Conservation (phyloP, 2,329 filamentous ascomycete genomes). For the Lachnellula hyalina region DNA sequence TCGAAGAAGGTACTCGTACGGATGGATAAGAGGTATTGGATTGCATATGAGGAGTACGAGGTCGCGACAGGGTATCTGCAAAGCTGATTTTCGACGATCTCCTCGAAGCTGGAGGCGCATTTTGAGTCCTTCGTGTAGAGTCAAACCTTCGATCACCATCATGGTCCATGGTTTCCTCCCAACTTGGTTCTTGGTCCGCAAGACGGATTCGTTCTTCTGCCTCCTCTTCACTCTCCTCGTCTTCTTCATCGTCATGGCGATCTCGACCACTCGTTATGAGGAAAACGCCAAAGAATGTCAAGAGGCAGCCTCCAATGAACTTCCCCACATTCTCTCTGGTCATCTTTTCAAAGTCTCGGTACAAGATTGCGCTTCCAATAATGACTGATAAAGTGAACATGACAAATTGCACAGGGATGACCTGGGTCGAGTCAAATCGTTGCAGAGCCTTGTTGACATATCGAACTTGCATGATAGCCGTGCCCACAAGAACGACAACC, state of each 20-base stretch:
- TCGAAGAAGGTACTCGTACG: slow-evolving; percentile 12
- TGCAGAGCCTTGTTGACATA: slow-evolving; percentile 90
- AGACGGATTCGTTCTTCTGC: slow-evolving; percentile 61
- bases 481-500: slow-evolving; percentile 70
- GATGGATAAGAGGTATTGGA: slow-evolving; percentile 21
- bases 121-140: slow-evolving; percentile 9
- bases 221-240: slow-evolving; percentile 54
- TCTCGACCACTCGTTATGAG: slow-evolving; percentile 84
- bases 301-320: slow-evolving; percentile 81
- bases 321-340: slow-evolving; percentile 68
- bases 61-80: slow-evolving; percentile 15
- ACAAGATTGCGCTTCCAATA: slow-evolving; percentile 85
- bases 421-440: slow-evolving; percentile 92
- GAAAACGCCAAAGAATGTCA: slow-evolving; percentile 97
- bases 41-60: slow-evolving; percentile 20
- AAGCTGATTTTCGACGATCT: slow-evolving; percentile 29
- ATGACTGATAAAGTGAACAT: slow-evolving; percentile 95
- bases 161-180: slow-evolving; percentile 11
- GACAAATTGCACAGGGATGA: slow-evolving; percentile 97
- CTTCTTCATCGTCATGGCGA: slow-evolving; percentile 51
- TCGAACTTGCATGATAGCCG: slow-evolving; percentile 93
- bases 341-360: slow-evolving; percentile 88
- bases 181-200: slow-evolving; percentile 42
- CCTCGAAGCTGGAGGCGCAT: slow-evolving; percentile 14
- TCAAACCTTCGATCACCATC: slow-evolving; percentile 10